A percentile compares a stretch with the other conserved stretches of the same genome.
These are phyloP conservation scores for Hanseniaspora jakobsenii DNA, from an alignment of 805 yeast genomes.

Conservation along the genomic window DNA sequence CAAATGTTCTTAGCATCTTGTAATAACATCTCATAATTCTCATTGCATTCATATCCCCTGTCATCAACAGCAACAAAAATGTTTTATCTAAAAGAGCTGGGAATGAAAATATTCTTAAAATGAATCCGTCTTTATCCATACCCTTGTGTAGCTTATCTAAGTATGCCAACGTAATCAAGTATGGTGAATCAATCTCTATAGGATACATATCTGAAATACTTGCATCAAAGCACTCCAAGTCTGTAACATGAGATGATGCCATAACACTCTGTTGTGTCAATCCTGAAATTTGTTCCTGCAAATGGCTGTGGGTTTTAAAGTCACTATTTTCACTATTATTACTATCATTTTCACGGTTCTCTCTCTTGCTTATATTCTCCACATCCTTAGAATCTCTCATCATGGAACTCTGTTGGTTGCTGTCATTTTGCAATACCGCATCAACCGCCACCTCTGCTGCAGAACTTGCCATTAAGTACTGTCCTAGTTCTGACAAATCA, in stretches of 20 bases:
- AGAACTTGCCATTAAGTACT: slow-evolving; percentile 28
- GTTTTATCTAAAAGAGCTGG: slow-evolving; percentile 82
- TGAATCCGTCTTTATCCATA: slow-evolving; percentile 72
- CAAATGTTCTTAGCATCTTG: slow-evolving; percentile 64
- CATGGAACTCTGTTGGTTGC: too few relatives aligned
- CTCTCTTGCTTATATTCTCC: too few relatives aligned
- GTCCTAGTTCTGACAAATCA: slow-evolving; percentile 82
- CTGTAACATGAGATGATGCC: slow-evolving; percentile 32
- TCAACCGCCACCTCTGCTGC: slow-evolving; percentile 4
- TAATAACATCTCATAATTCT: slow-evolving; percentile 83
- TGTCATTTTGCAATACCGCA: background rate
- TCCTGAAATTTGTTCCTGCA: slow-evolving; percentile 22
- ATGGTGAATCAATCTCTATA: slow-evolving; percentile 70
- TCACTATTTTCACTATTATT: slow-evolving; percentile 21
- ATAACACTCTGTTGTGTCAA: slow-evolving; percentile 24
- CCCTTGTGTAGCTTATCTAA: slow-evolving; percentile 74
- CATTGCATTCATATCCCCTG: slow-evolving; percentile 80
- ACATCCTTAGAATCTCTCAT: too few relatives aligned
- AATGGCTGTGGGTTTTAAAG: background rate
- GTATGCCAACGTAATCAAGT: slow-evolving; percentile 74
- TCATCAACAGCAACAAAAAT: slow-evolving; percentile 63
- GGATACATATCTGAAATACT: slow-evolving; percentile 81
- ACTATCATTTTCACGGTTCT: background rate
- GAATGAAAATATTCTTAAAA: slow-evolving; percentile 76
- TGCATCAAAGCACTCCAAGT: slow-evolving; percentile 70